These are phyloP conservation scores for Hibiscus syriacus DNA, from an alignment of 345 rosid species.

Conservation along the genomic window DNA sequence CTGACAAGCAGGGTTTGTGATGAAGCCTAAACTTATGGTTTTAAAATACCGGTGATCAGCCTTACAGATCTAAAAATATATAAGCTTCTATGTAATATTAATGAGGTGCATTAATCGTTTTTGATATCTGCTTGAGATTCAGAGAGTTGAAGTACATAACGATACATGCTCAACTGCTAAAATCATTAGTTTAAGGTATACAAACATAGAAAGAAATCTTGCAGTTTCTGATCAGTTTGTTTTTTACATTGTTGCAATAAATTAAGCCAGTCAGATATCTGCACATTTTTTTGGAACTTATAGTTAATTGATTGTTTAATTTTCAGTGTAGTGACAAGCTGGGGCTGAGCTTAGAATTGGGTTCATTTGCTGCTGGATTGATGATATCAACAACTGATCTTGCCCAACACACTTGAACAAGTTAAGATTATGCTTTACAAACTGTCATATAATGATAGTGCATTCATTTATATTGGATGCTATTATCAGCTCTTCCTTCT, in stretches of 20 bases:
- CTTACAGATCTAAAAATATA: neutral
- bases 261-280: neutral
- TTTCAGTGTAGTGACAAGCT: constrained; percentile 96
- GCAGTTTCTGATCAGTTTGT: neutral
- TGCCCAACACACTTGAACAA: constrained; percentile 90
- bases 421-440: constrained; percentile 29
- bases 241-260: neutral
- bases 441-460: neutral
- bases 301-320: neutral
- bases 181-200: no score
- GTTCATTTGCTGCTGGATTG: constrained; percentile 98
- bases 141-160: no score
- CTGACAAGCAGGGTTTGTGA: neutral
- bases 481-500: neutral
- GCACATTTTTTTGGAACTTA: neutral
- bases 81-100: neutral
- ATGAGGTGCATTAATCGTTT: neutral
- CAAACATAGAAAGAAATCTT: neutral
- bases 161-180: no score
- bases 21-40: neutral
- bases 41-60: neutral
- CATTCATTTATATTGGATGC: neutral
- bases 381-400: constrained; percentile 98
- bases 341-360: constrained; percentile 94
- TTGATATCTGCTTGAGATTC: neutral